Evolutionary conservation across 129 eudicot species (phyloP).

Genomic region (Centrapalus pauciflorus): DNA sequence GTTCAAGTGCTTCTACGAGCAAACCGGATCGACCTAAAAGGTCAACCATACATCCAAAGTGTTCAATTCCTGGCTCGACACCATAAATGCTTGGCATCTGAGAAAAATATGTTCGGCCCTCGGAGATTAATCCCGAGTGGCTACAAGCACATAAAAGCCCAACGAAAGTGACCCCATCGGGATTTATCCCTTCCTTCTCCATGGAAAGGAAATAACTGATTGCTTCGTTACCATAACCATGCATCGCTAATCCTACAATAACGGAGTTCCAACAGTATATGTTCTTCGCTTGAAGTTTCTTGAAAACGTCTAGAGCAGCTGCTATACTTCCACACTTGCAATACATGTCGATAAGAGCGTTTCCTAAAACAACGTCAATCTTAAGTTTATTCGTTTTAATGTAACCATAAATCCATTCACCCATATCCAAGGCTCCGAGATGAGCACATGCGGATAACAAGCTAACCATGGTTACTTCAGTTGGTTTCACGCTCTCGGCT

Average conservation of each 20-base stretch:
- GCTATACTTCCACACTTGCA: constrained; percentile 51
- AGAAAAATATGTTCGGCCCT: constrained; percentile 40
- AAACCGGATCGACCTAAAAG: constrained; percentile 56
- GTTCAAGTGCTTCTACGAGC: constrained; percentile 48
- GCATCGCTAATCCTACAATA: constrained; percentile 45
- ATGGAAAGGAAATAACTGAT: constrained; percentile 29
- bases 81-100: constrained; percentile 36
- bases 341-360: constrained; percentile 53
- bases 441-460: constrained; percentile 52
- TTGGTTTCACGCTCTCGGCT: constrained; percentile 36
- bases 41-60: constrained; percentile 64
- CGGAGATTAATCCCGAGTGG: constrained; percentile 48
- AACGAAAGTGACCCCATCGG: constrained; percentile 48
- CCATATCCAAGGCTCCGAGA: constrained; percentile 51
- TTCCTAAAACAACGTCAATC: constrained; percentile 44
- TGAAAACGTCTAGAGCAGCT: constrained; percentile 33
- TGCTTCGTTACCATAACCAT: constrained; percentile 45
- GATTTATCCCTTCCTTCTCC: constrained; percentile 36
- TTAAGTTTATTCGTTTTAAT: constrained; percentile 27
- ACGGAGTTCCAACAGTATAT: constrained; percentile 58
- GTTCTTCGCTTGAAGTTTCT: constrained; percentile 32
- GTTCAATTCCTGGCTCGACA: constrained; percentile 47
- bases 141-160: constrained; percentile 51
- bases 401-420: constrained; percentile 47
- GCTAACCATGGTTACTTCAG: constrained; percentile 58